Evolutionary conservation across 1,284 basidiomycete species (phyloP), one percentile per base, ranked within the genome.

Genomic region (Hymenochaete sp.): DNA sequence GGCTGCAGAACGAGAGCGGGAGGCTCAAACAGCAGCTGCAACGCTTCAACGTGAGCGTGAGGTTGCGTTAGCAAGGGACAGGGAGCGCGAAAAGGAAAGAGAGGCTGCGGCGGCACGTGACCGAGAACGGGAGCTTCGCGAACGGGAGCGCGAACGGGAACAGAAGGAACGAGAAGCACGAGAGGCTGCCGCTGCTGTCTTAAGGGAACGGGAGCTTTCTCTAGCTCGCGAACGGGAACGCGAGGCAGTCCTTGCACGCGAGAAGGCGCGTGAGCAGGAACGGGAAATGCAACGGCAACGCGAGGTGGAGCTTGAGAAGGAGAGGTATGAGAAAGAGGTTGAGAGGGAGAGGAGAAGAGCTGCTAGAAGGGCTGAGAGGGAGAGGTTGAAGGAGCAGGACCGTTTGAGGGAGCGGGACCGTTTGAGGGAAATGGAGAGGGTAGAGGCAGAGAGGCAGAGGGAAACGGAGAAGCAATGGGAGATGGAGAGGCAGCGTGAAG

Each of bases 251-350:
- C 21, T 33, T 44, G 6, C 38, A 5, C 36, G 38, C 10, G 44
- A 46, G n/a, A 35, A 36, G 22, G 44, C 36, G 22, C 42, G 32
- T 38, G 44, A 46, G 21, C 26, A 31, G 18, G 32, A 47, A 26
- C 16, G n/a, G 21, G 45, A 47, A 21, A 42, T 32, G 28, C 32
- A 33, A 11, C 19, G 43, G 13, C 37, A 46, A 21, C 13, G 19
- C 13, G 38, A 40, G 28, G 28, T 31, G 7, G 21, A 31, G 28
- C 16, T 42, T 2, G 11, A 11, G 22, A 42, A n/a, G 28, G 41
- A 42, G 24, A 31, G 28, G 13, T 27, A 27, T 14, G 41, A 42
- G 28, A 25, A 41, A 16, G 29, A 42, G 29, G 22, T 13, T 45
- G 25, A 35, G 16, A 31, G 42, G 11, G 42, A 44, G 24, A 35